Evolutionary conservation across 1,284 basidiomycete species (phyloP).

Genomic region (Singerocomus rubriflavus): DNA sequence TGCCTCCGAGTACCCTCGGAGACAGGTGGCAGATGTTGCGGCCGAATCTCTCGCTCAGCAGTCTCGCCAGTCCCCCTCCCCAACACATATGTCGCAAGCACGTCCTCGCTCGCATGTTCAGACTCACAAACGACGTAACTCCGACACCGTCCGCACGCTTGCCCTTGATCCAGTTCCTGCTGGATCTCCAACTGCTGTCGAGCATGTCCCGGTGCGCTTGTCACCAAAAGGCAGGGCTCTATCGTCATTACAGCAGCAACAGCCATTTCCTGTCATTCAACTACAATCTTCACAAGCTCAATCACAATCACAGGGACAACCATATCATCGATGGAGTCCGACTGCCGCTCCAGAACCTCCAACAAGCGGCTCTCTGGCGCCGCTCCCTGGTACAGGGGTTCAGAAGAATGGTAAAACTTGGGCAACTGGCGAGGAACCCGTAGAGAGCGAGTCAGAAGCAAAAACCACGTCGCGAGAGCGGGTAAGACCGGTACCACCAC

Average conservation of each 20-base stretch:
- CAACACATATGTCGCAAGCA: conserved; percentile 39
- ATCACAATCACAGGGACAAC: conserved; percentile 25
- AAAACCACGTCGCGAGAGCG: conserved; percentile 26
- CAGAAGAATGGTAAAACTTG: conserved; percentile 44
- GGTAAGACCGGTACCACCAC: conserved; percentile 26
- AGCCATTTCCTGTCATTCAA: conserved; percentile 30
- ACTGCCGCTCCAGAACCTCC: conserved; percentile 56
- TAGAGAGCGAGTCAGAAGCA: conserved; percentile 28
- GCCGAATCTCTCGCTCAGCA: conserved; percentile 26
- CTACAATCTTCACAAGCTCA: conserved; percentile 23
- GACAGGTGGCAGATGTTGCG: conserved; percentile 13
- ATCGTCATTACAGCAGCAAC: conserved; percentile 26
- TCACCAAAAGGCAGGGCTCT: conserved; percentile 23
- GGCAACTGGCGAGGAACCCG: conserved; percentile 42
- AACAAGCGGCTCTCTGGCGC: conserved; percentile 38
- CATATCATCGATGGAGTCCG: conserved; percentile 54
- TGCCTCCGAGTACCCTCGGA: conserved; percentile 19
- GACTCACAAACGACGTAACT: conserved; percentile 62
- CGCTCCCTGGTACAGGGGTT: conserved; percentile 18
- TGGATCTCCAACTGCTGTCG: conserved; percentile 42
- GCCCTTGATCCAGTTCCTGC: conserved; percentile 25
- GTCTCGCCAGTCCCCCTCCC: conserved; percentile 53
- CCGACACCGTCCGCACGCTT: conserved; percentile 63
- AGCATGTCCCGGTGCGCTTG: conserved; percentile 28
- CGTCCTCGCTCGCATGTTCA: conserved; percentile 29